Conservation (phyloP, 2,329 filamentous ascomycete genomes). For the Penicillium sp. region DNA sequence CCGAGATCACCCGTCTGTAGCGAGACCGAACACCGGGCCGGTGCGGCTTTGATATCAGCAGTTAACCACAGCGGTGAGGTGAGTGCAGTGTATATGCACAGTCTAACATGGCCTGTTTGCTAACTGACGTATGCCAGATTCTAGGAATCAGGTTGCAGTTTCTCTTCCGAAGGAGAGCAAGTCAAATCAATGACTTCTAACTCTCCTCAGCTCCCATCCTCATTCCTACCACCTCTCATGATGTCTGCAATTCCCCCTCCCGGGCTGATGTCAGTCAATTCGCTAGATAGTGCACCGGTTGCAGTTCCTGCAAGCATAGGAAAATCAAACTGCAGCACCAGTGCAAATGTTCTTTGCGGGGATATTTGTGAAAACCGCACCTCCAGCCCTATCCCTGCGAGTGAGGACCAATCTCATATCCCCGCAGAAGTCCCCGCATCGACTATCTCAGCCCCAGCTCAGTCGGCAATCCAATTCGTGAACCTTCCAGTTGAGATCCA, state of each 20-base stretch:
- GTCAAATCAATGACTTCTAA: not conserved
- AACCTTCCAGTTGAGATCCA: conserved; percentile 69
- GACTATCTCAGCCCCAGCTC: not conserved
- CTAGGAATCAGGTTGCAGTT: not conserved
- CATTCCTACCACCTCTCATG: conserved; percentile 23
- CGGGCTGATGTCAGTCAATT: conserved; percentile 36
- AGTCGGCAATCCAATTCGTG: conserved; percentile 26
- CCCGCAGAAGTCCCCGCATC: not conserved
- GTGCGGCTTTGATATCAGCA: not conserved
- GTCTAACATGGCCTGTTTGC: not conserved
- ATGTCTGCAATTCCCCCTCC: conserved; percentile 30
- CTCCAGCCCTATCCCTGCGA: not conserved
- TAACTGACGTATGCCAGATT: not conserved
- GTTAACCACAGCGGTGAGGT: not conserved
- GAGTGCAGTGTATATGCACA: not conserved
- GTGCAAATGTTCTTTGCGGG: conserved; percentile 22
- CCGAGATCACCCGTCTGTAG: not conserved
- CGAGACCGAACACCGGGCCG: not conserved
- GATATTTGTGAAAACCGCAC: not conserved
- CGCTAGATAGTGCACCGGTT: conserved; percentile 26
- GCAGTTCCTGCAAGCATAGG: not conserved
- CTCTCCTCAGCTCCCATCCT: not conserved
- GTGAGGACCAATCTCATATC: not conserved
- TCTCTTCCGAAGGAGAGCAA: not conserved
- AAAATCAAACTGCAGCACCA: conserved; percentile 30